Base-by-base conservation (phyloP, 176 grass and related monocot genomes). In the barley (Hordeum vulgare) region DNA sequence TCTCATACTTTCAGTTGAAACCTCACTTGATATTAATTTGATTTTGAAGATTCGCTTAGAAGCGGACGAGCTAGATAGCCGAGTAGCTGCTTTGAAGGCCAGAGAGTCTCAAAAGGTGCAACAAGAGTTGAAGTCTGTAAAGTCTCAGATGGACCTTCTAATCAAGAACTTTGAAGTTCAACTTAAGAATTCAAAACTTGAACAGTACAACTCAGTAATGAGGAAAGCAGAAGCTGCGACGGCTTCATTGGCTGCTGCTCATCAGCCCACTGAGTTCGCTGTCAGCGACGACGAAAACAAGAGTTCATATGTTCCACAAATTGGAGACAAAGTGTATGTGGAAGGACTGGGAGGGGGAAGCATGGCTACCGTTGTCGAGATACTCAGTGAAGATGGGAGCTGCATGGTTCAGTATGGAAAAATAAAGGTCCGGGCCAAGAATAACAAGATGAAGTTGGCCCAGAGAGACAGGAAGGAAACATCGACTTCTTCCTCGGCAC, bases 391-490 rank as follows among this genome's bases (percentile, higher is more conserved):
- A 80, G 92, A 91, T 87, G 89, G 79, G 27, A 85, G 76, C 51
- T 87, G 72, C 77, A 77, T 87, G 56, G 87, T 94, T 80, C 92
- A 91, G 51, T 94, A 94, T 83, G 89, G 89, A 56, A 94, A 91
- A 89, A 85, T 94, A 85, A 94, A 91, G 85, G 87, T 83, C 11
- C 81, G 87, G 49, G 87, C 71, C 54, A 91, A 91, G 62, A 87
- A 71, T 83, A 89, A 47, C 66, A 86, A 91, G 58, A 89, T 94
- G 82, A 91, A 87, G 60, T 80, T 91, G 84, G 81, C 89, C 21
- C 84, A 94, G 85, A 85, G 84, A 76, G 76, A 70, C 34, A 31
- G 66, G 5, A 79, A 64, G 9, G 85, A 82, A 57, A 24, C 73
- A 65, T 3, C 15, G 28, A 18, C 69, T 45, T 84, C 79, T 63